Base-by-base conservation (phyloP, 805 yeast species). In the Kodamaea restingae region DNA sequence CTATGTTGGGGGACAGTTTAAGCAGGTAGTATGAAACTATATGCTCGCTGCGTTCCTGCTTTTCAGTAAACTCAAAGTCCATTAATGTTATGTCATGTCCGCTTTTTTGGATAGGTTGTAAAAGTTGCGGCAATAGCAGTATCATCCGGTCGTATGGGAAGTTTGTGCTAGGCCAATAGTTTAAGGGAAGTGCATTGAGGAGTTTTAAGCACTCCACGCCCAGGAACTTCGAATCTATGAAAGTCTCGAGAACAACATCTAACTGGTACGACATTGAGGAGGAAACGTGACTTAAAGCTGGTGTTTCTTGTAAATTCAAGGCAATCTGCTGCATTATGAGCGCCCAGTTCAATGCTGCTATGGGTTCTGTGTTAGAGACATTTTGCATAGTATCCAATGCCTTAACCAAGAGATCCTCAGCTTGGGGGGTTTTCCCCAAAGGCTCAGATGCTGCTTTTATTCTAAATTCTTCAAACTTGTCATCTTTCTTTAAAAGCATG, bases 261-360 rank as follows among this genome's bases (percentile, higher is more conserved):
- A 36, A 27, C 28, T 53, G 56, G 35, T 42, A 45, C 4, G 54
- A 47, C 25, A 53, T 40, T 2, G 52, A 41, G n/a, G 33, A 34
- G 8, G 42, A 20, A 4, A 48, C 28, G 18, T 44, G 43, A 15
- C 25, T 27, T 9, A 43, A 39, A 7, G 38, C 21, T 2, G 43
- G 24, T 9, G 36, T 20, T 4, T 22, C 34, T 9, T 29, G 28
- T 10, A 43, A 18, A 7, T 9, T n/a, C 15, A 12, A 12, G 12
- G 33, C 34, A 15, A 44, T 20, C 18, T 34, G 36, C 15, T 21
- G 35, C 15, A 39, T 27, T 9, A 42, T 6, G 2, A 45, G 24
- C 12, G 45, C 38, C 45, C 45, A 45, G 11, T 35, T 40, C 27
- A 45, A 39, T 10, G 30, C 24, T 1, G 33, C 14, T 12, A 37